These are phyloP conservation scores for Neurospora discreta DNA, from an alignment of 495 filamentous ascomycete species.

Conservation along the genomic window DNA sequence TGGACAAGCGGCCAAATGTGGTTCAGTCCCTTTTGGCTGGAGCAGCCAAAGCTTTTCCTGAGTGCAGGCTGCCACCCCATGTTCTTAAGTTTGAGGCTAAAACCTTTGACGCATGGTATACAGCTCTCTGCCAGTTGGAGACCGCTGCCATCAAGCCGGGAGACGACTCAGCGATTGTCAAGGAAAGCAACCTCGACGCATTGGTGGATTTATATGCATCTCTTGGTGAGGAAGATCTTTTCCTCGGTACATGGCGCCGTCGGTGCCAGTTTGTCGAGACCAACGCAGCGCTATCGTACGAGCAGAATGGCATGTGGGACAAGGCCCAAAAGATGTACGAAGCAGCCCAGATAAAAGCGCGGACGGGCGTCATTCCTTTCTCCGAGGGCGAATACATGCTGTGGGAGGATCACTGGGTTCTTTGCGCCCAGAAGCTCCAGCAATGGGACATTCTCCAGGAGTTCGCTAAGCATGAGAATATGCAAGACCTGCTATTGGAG, in stretches of 20 bases:
- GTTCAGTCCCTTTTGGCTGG: conserved; percentile 83
- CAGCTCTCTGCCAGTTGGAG: conserved; percentile 72
- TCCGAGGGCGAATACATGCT: conserved; percentile 96
- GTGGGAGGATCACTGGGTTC: conserved; percentile 98
- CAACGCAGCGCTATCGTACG: conserved; percentile 90
- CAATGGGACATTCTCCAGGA: conserved; percentile 97
- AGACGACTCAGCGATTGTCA: conserved; percentile 68
- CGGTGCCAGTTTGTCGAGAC: conserved; percentile 93
- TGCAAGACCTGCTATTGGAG: conserved; percentile 93
- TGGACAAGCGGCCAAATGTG: conserved; percentile 90
- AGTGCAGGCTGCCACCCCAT: conserved; percentile 87
- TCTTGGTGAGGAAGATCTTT: conserved; percentile 89
- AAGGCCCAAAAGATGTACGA: conserved; percentile 96
- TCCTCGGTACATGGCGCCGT: conserved; percentile 95
- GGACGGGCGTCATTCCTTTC: conserved; percentile 85
- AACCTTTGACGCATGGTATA: conserved; percentile 95
- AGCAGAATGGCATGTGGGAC: conserved; percentile 99
- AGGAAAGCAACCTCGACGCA: conserved; percentile 91
- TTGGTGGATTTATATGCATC: conserved; percentile 81
- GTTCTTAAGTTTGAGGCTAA: conserved; percentile 86
- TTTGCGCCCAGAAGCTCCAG: conserved; percentile 95
- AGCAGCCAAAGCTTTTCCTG: conserved; percentile 65
- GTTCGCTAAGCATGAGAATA: conserved; percentile 98
- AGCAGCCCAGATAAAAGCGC: conserved; percentile 88
- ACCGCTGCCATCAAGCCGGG: conserved; percentile 71